A percentile compares a stretch with the other conserved stretches of the same genome.
Conservation (phyloP, 2,329 filamentous ascomycete species). For the Talaromyces marneffei region DNA sequence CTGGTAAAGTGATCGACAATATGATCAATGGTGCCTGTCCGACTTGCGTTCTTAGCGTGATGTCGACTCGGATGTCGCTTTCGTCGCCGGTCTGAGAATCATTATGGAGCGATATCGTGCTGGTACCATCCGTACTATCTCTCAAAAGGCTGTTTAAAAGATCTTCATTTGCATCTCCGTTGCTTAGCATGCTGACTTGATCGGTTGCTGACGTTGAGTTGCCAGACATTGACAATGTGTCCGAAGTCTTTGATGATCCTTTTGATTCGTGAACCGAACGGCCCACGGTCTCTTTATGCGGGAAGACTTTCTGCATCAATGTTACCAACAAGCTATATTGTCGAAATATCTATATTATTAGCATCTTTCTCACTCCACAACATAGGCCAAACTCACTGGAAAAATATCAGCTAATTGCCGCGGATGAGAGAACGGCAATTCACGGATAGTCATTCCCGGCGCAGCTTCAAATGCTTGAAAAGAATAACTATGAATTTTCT, state of each 20-base stretch:
- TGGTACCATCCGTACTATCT: slow-evolving; percentile 4
- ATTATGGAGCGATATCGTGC: not conserved
- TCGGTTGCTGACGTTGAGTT: slow-evolving; percentile 16
- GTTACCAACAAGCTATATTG: slow-evolving; percentile 41
- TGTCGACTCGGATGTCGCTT: slow-evolving; percentile 30
- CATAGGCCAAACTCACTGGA: slow-evolving; percentile 29
- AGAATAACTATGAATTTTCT: slow-evolving; percentile 37
- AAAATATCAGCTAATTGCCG: slow-evolving; percentile 41
- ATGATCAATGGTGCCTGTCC: slow-evolving; percentile 35
- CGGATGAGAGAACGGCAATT: slow-evolving; percentile 42
- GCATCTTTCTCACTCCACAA: not conserved
- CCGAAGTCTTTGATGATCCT: slow-evolving; percentile 8
- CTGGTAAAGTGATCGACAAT: slow-evolving; percentile 27
- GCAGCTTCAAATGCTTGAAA: slow-evolving; percentile 40
- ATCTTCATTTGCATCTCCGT: slow-evolving; percentile 37
- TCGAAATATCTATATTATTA: slow-evolving; percentile 31
- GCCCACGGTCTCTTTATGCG: slow-evolving; percentile 2
- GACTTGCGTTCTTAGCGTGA: slow-evolving; percentile 35
- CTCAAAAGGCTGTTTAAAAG: slow-evolving; percentile 54
- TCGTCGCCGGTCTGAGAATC: not conserved
- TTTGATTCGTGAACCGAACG: slow-evolving; percentile 5
- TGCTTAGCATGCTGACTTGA: slow-evolving; percentile 31
- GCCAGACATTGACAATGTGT: slow-evolving; percentile 9
- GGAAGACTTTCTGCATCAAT: slow-evolving; percentile 34
- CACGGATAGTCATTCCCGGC: slow-evolving; percentile 35